These are phyloP conservation scores for Stellera chamaejasme DNA, from an alignment of 345 rosid species.

Conservation along the genomic window DNA sequence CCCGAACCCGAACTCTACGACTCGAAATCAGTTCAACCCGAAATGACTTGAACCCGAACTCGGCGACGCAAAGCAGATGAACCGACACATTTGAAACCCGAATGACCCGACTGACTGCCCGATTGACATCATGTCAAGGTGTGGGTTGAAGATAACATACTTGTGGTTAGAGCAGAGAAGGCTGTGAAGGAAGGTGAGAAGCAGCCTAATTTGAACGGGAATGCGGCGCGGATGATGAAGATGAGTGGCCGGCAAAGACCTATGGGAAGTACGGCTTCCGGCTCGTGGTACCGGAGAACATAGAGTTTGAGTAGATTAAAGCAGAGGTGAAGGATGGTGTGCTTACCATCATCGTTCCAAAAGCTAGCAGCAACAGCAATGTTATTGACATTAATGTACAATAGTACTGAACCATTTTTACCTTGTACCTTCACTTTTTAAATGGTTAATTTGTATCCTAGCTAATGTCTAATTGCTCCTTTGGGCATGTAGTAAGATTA, in stretches of 20 bases:
- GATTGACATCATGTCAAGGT: no score
- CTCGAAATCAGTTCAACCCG: no score
- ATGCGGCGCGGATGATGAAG: constrained; percentile 15
- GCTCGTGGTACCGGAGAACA: constrained; percentile 32
- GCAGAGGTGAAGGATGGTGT: constrained; percentile 39
- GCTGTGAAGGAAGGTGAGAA: background rate
- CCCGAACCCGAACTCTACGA: no score
- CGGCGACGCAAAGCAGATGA: no score
- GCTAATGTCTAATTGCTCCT: no score
- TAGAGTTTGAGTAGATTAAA: constrained; percentile 28
- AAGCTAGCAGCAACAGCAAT: constrained; percentile 18
- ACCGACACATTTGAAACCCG: no score
- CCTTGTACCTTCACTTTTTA: no score
- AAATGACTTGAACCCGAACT: no score
- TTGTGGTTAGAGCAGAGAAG: constrained; percentile 21
- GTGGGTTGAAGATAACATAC: constrained; percentile 25
- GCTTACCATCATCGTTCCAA: constrained; percentile 17
- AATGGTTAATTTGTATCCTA: no score
- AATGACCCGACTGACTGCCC: no score
- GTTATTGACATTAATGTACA: constrained; percentile 23
- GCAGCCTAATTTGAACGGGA: background rate
- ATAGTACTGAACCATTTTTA: no score
- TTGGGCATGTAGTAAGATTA: no score
- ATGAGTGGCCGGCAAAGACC: constrained; percentile 19
- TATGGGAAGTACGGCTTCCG: constrained; percentile 23